These are phyloP conservation scores for Physaria fendleri DNA, from an alignment of 345 rosid species.

Conservation along the genomic window DNA sequence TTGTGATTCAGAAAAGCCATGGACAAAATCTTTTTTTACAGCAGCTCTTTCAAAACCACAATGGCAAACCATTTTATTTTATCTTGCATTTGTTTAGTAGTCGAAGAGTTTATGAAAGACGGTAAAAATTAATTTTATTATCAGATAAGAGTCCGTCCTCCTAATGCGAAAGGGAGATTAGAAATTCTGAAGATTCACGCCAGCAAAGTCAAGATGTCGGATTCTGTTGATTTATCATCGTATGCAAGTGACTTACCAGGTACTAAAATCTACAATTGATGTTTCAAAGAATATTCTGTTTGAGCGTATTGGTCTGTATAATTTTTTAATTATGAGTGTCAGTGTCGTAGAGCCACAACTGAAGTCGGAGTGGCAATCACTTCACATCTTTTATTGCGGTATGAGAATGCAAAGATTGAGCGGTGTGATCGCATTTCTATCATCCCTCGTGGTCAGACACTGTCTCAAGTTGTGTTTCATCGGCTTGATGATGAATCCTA, in stretches of 20 bases:
- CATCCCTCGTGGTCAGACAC: constrained; percentile 86
- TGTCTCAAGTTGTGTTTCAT: constrained; percentile 78
- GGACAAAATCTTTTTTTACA: not conserved
- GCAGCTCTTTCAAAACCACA: not conserved
- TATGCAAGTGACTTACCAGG: constrained; percentile 89
- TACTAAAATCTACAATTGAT: constrained; percentile 19
- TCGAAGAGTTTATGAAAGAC: not conserved
- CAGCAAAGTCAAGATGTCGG: constrained; percentile 90
- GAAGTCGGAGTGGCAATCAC: constrained; percentile 90
- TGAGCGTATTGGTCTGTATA: not conserved
- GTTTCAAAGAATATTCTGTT: not conserved
- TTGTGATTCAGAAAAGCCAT: not conserved
- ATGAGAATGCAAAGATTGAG: constrained; percentile 76
- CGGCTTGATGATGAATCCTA: constrained; percentile 86
- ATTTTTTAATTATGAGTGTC: constrained; percentile 37
- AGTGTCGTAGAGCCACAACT: constrained; percentile 84
- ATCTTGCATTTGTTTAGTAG: not conserved
- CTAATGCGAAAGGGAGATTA: constrained; percentile 81
- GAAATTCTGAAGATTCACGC: constrained; percentile 87
- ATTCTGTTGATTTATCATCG: constrained; percentile 71
- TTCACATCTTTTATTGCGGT: constrained; percentile 71
- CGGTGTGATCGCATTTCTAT: constrained; percentile 81
- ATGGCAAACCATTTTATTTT: not conserved
- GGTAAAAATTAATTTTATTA: not conserved
- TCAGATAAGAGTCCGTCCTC: constrained; percentile 84